A percentile compares a stretch with the other conserved stretches of the same genome.
Evolutionary conservation across 2,329 filamentous ascomycete genomes (phyloP).

Genomic region (Fusarium proliferatum): DNA sequence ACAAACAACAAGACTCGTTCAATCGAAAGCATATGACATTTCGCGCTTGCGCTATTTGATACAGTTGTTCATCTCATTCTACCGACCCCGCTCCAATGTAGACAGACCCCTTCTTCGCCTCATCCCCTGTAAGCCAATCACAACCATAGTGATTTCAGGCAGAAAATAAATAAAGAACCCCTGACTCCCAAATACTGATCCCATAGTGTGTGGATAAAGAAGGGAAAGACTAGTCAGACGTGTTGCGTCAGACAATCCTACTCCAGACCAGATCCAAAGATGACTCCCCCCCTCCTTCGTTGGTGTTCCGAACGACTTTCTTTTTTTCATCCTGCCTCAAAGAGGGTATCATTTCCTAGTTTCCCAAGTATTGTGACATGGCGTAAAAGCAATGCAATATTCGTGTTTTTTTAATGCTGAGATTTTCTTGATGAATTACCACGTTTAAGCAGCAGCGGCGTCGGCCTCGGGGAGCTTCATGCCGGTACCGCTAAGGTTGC

Average conservation of each 20-base stretch:
- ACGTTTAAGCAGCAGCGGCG: slow-evolving; percentile 47
- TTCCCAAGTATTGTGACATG: slow-evolving; percentile 29
- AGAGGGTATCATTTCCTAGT: slow-evolving; percentile 45
- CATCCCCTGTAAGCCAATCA: slow-evolving; percentile 21
- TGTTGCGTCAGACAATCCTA: slow-evolving; percentile 24
- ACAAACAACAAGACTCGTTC: not conserved
- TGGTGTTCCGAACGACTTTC: slow-evolving; percentile 5
- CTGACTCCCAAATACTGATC: slow-evolving; percentile 39
- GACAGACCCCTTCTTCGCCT: not conserved
- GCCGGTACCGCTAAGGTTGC: slow-evolving; percentile 80
- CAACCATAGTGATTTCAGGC: slow-evolving; percentile 21
- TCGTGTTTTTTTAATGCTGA: not conserved
- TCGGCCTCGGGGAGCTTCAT: slow-evolving; percentile 72
- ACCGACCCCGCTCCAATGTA: slow-evolving; percentile 6
- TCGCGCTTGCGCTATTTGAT: slow-evolving; percentile 30
- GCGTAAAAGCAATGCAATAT: slow-evolving; percentile 14
- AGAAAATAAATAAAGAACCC: slow-evolving; percentile 40
- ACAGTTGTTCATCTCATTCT: slow-evolving; percentile 36
- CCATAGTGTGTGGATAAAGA: slow-evolving; percentile 29
- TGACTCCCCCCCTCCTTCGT: slow-evolving; percentile 5
- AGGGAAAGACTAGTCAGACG: slow-evolving; percentile 15
- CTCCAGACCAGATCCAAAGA: slow-evolving; percentile 14
- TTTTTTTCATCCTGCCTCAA: slow-evolving; percentile 37
- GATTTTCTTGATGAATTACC: not conserved
- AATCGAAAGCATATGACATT: slow-evolving; percentile 29